phyloP scores from a whole-genome alignment of 2,329 filamentous ascomycete species.

The Aureobasidium sp. region DNA sequence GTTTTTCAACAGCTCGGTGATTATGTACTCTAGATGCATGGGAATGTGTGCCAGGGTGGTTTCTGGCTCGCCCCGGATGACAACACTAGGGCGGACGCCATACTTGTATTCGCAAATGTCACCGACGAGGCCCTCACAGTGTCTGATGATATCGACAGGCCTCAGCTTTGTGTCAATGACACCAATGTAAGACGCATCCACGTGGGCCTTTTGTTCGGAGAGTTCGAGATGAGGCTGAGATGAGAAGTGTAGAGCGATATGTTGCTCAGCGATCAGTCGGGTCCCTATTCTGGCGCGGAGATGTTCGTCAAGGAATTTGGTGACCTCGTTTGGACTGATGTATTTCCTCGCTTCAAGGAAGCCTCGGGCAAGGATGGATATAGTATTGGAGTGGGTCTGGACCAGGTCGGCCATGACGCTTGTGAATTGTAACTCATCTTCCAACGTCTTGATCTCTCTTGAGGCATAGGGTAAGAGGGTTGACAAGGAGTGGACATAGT shows the following conservation, averaged over 20 bases:
- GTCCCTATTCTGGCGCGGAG: constrained; percentile 90
- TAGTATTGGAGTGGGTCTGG: constrained; percentile 87
- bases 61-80: constrained; percentile 75
- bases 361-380: constrained; percentile 81
- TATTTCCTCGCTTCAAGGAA: constrained; percentile 92
- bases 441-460: constrained; percentile 62
- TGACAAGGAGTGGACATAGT: constrained; percentile 88
- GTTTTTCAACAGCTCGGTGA: constrained; percentile 94
- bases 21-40: constrained; percentile 94
- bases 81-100: constrained; percentile 70
- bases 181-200: constrained; percentile 66
- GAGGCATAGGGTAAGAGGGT: constrained; percentile 80
- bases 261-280: constrained; percentile 88
- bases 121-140: constrained; percentile 81
- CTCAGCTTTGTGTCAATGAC: constrained; percentile 88
- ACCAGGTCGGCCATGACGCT: constrained; percentile 93
- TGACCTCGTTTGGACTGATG: constrained; percentile 75
- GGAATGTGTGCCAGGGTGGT: constrained; percentile 92
- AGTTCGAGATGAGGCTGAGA: constrained; percentile 61
- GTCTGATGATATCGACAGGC: constrained; percentile 71
- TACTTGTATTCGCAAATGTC: constrained; percentile 97
- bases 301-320: constrained; percentile 88
- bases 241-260: constrained; percentile 78
- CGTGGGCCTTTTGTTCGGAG: constrained; percentile 31
- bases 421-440: constrained; percentile 86